Conservation (phyloP, 2,329 filamentous ascomycete species). For the Ophiognomonia clavigignenti-juglandacearum region DNA sequence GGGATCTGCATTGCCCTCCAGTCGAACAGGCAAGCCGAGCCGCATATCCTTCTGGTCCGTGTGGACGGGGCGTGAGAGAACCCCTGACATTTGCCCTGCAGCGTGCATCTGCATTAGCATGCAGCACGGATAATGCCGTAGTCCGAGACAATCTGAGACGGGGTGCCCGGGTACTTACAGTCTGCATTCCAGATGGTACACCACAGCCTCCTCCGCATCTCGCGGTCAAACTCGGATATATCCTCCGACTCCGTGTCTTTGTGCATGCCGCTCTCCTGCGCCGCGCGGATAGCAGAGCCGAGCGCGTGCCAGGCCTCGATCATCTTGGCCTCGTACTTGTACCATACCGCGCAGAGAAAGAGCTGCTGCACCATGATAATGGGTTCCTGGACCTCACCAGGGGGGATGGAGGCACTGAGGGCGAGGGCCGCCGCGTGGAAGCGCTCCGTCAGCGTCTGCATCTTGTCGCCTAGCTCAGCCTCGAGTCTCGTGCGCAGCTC, state of each 20-base stretch:
- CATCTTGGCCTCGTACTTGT: conserved; percentile 41
- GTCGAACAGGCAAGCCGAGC: conserved; percentile 1
- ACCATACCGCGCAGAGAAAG: conserved; percentile 40
- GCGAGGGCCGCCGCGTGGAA: conserved; percentile 37
- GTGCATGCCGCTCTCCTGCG: conserved; percentile 38
- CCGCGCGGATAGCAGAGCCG: conserved; percentile 37
- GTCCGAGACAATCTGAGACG: no score
- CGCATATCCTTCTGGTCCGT: neutral
- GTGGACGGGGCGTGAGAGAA: neutral
- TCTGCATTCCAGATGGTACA: conserved; percentile 5
- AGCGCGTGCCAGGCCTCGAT: conserved; percentile 44
- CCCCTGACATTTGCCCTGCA: conserved; percentile 3
- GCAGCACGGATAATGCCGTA: neutral
- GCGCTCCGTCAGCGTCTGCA: conserved; percentile 32
- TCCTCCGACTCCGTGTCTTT: neutral
- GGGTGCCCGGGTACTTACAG: no score
- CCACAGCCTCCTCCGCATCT: conserved; percentile 2
- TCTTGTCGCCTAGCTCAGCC: conserved; percentile 35
- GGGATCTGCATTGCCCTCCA: neutral
- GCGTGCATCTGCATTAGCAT: neutral
- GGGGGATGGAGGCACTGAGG: conserved; percentile 35
- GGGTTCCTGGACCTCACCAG: conserved; percentile 32
- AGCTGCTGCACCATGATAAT: conserved; percentile 42
- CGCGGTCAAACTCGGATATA: neutral
- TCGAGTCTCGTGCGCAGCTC: conserved; percentile 35